Percentiles rank a stretch among this genome's conserved stretches.
Evolutionary conservation across 192 early-diverging fungal species (phyloP).

Genomic region (Gamsiella multidivaricata): DNA sequence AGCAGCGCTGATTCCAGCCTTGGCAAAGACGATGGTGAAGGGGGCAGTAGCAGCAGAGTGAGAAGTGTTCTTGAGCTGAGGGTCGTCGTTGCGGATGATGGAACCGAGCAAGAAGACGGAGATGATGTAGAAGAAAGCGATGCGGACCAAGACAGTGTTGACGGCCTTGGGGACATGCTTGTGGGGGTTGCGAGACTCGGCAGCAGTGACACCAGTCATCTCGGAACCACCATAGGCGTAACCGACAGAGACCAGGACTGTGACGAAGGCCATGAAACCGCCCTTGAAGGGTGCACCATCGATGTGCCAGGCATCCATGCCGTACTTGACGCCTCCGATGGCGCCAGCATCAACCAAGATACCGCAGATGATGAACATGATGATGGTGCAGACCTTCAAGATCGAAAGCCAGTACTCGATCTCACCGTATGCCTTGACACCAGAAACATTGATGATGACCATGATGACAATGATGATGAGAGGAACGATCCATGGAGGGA

Average conservation of each 20-base stretch:
- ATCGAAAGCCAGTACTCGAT: slow-evolving; percentile 79
- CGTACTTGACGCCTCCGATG: slow-evolving; percentile 67
- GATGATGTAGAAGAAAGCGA: slow-evolving; percentile 74
- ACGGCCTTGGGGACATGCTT: slow-evolving; percentile 80
- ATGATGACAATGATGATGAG: slow-evolving; percentile 67
- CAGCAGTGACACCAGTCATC: slow-evolving; percentile 89
- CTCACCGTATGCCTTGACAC: slow-evolving; percentile 81
- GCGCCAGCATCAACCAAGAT: slow-evolving; percentile 80
- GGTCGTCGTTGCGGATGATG: slow-evolving; percentile 70
- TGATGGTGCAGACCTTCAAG: slow-evolving; percentile 73
- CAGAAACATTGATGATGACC: slow-evolving; percentile 69
- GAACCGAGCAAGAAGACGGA: slow-evolving; percentile 77
- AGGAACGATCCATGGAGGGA: slow-evolving; percentile 52
- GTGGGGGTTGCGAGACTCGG: slow-evolving; percentile 82
- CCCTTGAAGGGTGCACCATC: no score
- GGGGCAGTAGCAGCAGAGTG: slow-evolving; percentile 70
- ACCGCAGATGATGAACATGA: slow-evolving; percentile 86
- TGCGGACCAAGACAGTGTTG: slow-evolving; percentile 83
- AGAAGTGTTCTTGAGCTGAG: slow-evolving; percentile 57
- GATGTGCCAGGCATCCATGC: slow-evolving; percentile 69
- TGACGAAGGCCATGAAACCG: slow-evolving; percentile 69
- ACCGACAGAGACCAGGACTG: slow-evolving; percentile 78
- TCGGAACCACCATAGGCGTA: slow-evolving; percentile 92
- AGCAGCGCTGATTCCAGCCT: slow-evolving; percentile 70
- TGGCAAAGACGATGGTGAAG: slow-evolving; percentile 74